Evolutionary conservation across 2,329 filamentous ascomycete species (phyloP).

Genomic region (Metarhizium guizhouense): DNA sequence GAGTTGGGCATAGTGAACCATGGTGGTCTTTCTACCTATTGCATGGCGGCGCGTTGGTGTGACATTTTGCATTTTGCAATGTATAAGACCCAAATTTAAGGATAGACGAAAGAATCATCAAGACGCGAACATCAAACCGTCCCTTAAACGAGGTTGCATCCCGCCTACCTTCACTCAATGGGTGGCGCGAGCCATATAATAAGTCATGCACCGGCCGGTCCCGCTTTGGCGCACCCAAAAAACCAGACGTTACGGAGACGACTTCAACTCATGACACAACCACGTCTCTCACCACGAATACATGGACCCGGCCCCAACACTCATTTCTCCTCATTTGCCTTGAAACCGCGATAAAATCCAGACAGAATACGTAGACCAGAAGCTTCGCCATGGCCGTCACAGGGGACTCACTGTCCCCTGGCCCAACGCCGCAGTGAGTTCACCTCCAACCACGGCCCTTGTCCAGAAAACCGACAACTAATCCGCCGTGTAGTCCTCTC

Average conservation of each 20-base stretch:
- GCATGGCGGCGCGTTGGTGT: too few relatives aligned
- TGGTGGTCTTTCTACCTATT: too few relatives aligned
- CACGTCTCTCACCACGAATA: not conserved
- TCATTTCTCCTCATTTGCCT: not conserved
- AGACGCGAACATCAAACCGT: too few relatives aligned
- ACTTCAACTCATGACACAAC: not conserved
- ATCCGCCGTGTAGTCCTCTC: conserved; percentile 34
- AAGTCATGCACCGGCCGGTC: not conserved
- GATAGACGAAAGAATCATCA: too few relatives aligned
- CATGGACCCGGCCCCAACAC: not conserved
- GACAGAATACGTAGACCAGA: not conserved
- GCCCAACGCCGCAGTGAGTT: conserved; percentile 7
- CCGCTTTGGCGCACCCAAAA: not conserved
- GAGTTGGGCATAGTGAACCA: too few relatives aligned
- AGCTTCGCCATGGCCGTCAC: conserved; percentile 2
- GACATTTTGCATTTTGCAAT: too few relatives aligned
- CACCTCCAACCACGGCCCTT: not conserved
- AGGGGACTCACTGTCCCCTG: not conserved
- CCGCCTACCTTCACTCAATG: too few relatives aligned
- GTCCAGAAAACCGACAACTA: not conserved
- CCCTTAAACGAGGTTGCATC: too few relatives aligned
- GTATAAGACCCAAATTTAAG: too few relatives aligned
- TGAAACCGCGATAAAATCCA: not conserved
- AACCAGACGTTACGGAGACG: not conserved
- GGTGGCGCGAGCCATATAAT: not conserved